Evolutionary conservation across 768 basidiomycete species (phyloP).

Genomic region (Solioccasus polychromus): DNA sequence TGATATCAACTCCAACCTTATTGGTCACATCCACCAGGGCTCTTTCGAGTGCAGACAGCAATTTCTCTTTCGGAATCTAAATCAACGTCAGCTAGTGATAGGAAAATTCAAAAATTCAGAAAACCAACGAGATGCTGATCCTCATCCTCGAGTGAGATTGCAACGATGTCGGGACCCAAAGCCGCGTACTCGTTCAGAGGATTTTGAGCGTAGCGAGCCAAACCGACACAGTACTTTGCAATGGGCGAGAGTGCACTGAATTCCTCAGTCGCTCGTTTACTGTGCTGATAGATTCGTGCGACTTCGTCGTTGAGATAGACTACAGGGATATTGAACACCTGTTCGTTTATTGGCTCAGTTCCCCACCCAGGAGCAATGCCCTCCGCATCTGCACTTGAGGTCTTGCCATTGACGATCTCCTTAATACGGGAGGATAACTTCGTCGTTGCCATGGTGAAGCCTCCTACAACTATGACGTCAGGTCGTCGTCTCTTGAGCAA

Average conservation of each 20-base stretch:
- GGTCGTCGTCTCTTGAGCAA: conserved; percentile 81
- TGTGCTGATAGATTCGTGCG: conserved; percentile 91
- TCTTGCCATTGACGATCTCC: conserved; percentile 41
- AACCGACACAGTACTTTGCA: conserved; percentile 89
- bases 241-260: conserved; percentile 73
- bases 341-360: conserved; percentile 36
- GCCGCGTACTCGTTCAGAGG: conserved; percentile 94
- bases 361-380: conserved; percentile 22
- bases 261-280: conserved; percentile 79
- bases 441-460: conserved; percentile 79
- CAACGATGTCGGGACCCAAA: conserved; percentile 77
- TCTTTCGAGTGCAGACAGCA: conserved; percentile 77
- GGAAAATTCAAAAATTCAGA: not conserved
- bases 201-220: conserved; percentile 91
- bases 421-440: conserved; percentile 67
- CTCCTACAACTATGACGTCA: conserved; percentile 85
- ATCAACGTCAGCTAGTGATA: conserved; percentile 4
- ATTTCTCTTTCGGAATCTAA: conserved; percentile 86
- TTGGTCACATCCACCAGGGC: conserved; percentile 89
- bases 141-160: conserved; percentile 81
- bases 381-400: conserved; percentile 23
- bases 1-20: conserved; percentile 94
- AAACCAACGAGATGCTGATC: conserved; percentile 76
- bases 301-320: conserved; percentile 88
- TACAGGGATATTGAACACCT: conserved; percentile 61